A percentile compares a stretch with the other conserved stretches of the same genome.
Evolutionary conservation across 257 asterid species (phyloP).

Genomic region (Cynanchum wilfordii): DNA sequence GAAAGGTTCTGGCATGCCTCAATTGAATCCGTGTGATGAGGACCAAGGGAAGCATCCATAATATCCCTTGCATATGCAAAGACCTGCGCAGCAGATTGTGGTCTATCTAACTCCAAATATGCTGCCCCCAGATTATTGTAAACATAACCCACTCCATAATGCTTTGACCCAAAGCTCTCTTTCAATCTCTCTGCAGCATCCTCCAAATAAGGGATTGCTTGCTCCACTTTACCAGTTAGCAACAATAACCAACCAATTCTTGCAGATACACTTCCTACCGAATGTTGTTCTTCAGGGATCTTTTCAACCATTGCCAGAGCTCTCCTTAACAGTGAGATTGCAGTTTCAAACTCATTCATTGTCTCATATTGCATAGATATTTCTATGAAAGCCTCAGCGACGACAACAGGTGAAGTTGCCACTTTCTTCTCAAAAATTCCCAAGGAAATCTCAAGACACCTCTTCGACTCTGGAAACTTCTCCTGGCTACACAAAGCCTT

Average conservation of each 20-base stretch:
- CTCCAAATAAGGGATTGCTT: conserved; percentile 72
- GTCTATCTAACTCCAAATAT: conserved; percentile 78
- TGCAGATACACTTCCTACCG: conserved; percentile 81
- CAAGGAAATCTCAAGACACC: conserved; percentile 67
- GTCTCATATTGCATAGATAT: conserved; percentile 73
- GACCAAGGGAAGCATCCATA: conserved; percentile 91
- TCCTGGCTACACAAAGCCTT: conserved; percentile 72
- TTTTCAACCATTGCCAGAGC: conserved; percentile 61
- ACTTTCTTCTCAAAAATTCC: conserved; percentile 67
- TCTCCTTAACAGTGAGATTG: conserved; percentile 60
- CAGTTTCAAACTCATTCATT: conserved; percentile 80
- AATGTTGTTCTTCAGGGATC: conserved; percentile 86
- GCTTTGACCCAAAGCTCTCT: conserved; percentile 89
- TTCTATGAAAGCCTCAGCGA: conserved; percentile 74
- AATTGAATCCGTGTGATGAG: conserved; percentile 76
- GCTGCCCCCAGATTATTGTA: conserved; percentile 92
- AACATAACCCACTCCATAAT: conserved; percentile 75
- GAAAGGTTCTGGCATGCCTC: conserved; percentile 84
- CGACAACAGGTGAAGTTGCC: conserved; percentile 49
- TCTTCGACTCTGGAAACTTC: conserved; percentile 63
- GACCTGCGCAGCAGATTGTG: conserved; percentile 89
- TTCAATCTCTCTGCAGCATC: conserved; percentile 92
- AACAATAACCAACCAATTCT: conserved; percentile 86
- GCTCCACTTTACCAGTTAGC: conserved; percentile 69
- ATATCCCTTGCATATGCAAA: conserved; percentile 86